These are phyloP conservation scores for Aurinia saxatilis DNA, from an alignment of 345 rosid species.

Conservation along the genomic window DNA sequence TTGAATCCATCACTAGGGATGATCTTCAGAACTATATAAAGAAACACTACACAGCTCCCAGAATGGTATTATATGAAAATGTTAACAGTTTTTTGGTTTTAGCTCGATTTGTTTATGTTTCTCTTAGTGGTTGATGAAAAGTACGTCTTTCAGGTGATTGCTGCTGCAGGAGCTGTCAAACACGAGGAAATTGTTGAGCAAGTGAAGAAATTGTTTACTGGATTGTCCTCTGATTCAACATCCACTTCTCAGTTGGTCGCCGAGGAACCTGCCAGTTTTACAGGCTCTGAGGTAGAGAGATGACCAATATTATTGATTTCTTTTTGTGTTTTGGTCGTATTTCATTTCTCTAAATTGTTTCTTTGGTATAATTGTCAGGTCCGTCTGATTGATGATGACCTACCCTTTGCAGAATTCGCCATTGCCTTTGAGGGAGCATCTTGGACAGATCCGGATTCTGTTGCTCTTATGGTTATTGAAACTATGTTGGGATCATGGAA, in stretches of 20 bases:
- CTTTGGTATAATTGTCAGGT: slow-evolving; percentile 42
- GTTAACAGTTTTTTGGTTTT: too few species aligned
- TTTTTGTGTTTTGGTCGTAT: background rate
- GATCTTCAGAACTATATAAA: slow-evolving; percentile 78
- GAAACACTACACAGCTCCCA: slow-evolving; percentile 97
- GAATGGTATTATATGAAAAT: slow-evolving; percentile 51
- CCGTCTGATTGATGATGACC: slow-evolving; percentile 85
- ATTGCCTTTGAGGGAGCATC: slow-evolving; percentile 97
- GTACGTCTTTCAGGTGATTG: slow-evolving; percentile 53
- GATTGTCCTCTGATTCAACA: slow-evolving; percentile 74
- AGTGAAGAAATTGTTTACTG: slow-evolving; percentile 73
- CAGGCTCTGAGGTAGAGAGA: slow-evolving; percentile 89
- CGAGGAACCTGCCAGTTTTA: slow-evolving; percentile 71
- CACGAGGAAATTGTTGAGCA: slow-evolving; percentile 93
- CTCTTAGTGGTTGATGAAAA: background rate
- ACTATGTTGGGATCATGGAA: slow-evolving; percentile 98
- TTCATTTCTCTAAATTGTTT: background rate
- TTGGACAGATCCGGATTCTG: slow-evolving; percentile 98
- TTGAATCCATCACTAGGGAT: slow-evolving; percentile 64
- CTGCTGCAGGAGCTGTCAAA: slow-evolving; percentile 97
- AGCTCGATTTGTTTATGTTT: background rate
- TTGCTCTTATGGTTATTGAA: slow-evolving; percentile 94
- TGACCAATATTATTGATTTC: background rate
- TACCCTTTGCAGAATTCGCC: slow-evolving; percentile 96
- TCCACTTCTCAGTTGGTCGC: slow-evolving; percentile 80